A percentile compares a stretch with the other conserved stretches of the same genome.
Conservation (phyloP, 306 rosid genomes). For the Rosa rugosa region DNA sequence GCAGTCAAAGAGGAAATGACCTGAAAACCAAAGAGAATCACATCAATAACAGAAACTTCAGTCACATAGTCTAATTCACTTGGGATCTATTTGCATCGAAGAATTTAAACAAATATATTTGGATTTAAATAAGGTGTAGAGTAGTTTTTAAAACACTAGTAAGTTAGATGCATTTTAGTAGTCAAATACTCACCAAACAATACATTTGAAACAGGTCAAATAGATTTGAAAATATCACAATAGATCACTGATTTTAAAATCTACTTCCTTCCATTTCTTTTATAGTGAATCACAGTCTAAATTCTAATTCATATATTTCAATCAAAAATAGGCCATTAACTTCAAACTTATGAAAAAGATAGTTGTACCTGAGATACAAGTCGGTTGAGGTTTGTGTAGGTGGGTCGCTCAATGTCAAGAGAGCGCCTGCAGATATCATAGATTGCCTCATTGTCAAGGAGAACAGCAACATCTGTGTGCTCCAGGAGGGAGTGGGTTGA, state of each 20-base stretch:
- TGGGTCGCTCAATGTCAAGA: conserved; percentile 88
- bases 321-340: neutral
- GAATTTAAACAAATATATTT: neutral
- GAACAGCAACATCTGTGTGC: conserved; percentile 92
- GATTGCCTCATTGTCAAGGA: conserved; percentile 87
- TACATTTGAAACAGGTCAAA: neutral
- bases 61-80: neutral
- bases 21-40: conserved; percentile 26
- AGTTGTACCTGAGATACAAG: conserved; percentile 75
- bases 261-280: neutral
- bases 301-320: neutral
- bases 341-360: neutral
- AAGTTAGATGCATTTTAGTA: no score
- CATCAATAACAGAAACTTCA: neutral
- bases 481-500: conserved; percentile 92
- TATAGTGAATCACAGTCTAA: neutral
- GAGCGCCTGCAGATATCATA: conserved; percentile 95
- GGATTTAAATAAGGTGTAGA: no score
- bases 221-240: neutral
- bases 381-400: conserved; percentile 90
- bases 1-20: conserved; percentile 89
- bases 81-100: neutral
- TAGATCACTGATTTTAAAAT: neutral
- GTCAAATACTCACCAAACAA: neutral
- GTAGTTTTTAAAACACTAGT: no score